Evolutionary conservation across 164 flowering plant species (phyloP).

Genomic region (Sedum album): DNA sequence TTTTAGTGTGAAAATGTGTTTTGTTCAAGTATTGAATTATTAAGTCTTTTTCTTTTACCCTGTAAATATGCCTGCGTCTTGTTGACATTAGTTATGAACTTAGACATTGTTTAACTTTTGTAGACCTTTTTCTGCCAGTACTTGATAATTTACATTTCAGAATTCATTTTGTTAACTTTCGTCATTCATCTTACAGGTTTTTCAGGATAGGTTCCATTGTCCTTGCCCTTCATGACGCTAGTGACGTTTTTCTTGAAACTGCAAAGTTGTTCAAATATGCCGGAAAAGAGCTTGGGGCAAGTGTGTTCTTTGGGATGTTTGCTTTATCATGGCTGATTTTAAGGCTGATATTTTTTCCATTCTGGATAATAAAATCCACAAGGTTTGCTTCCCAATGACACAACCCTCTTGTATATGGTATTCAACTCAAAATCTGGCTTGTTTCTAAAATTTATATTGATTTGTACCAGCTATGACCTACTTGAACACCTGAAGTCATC

Average conservation of each 20-base stretch:
- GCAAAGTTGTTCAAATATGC: slow-evolving; percentile 83
- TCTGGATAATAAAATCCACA: slow-evolving; percentile 60
- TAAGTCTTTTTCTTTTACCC: no score
- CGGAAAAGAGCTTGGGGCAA: slow-evolving; percentile 71
- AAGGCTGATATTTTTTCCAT: slow-evolving; percentile 74
- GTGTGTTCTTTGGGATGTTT: slow-evolving; percentile 63
- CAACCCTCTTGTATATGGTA: neutral
- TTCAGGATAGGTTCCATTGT: slow-evolving; percentile 69
- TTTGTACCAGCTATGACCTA: slow-evolving; percentile 40
- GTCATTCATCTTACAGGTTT: slow-evolving; percentile 36
- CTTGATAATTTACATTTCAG: neutral
- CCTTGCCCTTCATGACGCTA: slow-evolving; percentile 82
- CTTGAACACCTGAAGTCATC: slow-evolving; percentile 25
- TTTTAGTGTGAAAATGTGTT: neutral
- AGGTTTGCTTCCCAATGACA: slow-evolving; percentile 35
- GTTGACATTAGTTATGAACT: neutral
- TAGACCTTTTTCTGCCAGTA: neutral
- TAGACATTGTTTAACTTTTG: neutral
- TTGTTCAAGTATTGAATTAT: no score
- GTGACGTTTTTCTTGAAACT: slow-evolving; percentile 86
- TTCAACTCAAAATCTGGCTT: neutral
- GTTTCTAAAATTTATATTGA: slow-evolving; percentile 3
- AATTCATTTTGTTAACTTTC: neutral
- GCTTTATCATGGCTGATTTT: slow-evolving; percentile 78
- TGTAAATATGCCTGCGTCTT: no score